A percentile compares a stretch with the other conserved stretches of the same genome.
Evolutionary conservation across 352 stramenopile species (phyloP).

Genomic region (Phytophthora tubulina): DNA sequence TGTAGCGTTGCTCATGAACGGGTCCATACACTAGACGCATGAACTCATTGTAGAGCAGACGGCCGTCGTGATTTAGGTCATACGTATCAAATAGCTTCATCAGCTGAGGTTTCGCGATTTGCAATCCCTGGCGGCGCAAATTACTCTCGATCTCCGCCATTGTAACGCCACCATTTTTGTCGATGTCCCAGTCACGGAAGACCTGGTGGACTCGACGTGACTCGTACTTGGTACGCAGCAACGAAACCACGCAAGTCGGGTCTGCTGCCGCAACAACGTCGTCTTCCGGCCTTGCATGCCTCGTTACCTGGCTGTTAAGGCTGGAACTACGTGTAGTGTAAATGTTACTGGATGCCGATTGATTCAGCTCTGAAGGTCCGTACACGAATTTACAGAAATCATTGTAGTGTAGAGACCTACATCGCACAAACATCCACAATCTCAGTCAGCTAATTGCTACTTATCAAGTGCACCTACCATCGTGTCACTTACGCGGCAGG

Average conservation of each 20-base stretch:
- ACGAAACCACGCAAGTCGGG: constrained; percentile 44
- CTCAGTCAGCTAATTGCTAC: constrained; percentile 2
- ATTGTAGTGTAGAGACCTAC: constrained; percentile 55
- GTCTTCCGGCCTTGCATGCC: constrained; percentile 10
- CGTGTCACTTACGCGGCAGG: constrained; percentile 42
- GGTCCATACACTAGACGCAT: constrained; percentile 51
- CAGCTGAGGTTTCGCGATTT: constrained; percentile 44
- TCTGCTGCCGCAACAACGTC: constrained; percentile 40
- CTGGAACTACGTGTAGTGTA: background rate
- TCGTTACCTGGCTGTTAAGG: background rate
- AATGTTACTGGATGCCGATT: background rate
- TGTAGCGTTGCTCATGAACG: constrained; percentile 32
- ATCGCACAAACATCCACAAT: background rate
- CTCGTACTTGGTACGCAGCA: constrained; percentile 66
- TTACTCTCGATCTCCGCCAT: constrained; percentile 57
- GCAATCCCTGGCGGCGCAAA: constrained; percentile 52
- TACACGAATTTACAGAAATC: constrained; percentile 59
- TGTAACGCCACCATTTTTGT: constrained; percentile 64
- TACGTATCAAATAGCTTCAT: constrained; percentile 54
- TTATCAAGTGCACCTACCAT: background rate
- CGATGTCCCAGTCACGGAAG: constrained; percentile 69
- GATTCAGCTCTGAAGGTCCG: constrained; percentile 8
- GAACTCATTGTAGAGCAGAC: constrained; percentile 61
- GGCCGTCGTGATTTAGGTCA: constrained; percentile 52
- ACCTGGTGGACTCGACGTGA: constrained; percentile 46